Evolutionary conservation across 805 yeast genomes (phyloP), one percentile per base, ranked within the genome.

Genomic region (Starmerella lactis-condensi): DNA sequence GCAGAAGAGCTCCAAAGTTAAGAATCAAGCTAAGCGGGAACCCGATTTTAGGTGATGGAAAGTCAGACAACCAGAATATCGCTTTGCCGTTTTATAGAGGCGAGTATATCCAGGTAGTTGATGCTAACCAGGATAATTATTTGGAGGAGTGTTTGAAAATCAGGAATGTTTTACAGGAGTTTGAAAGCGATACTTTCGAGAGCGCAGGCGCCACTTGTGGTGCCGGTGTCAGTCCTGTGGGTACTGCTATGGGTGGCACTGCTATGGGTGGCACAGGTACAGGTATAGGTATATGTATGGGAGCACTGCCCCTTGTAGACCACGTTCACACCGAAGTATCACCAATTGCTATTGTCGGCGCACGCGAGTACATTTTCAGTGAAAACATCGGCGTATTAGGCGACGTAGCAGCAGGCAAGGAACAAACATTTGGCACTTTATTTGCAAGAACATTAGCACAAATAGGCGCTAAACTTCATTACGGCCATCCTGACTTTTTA

Each of bases 401-500:
- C 31, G 91, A 77, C 53, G 71, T 77, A 42, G 85, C 89, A 14
- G 91, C 91, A 10, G 85, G 85, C 29, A 77, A 77, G 48, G 91
- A 77, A 53, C 89, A 77, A 50, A 77, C 89, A 7, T 77, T 77
- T 55, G 89, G 91, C 33, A 77, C 91, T 0, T 61, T 77, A 35
- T 76, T 75, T 53, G 79, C 89, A 0, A 66, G 91, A 50, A 75
- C 89, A 1, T 59, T 76, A 50, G 83, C 85, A 3, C 73, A 72
- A 47, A 66, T 76, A 42, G 89, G 85, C 17, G 85, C 83, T 19
- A 77, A 77, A 48, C 61, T 77, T 30, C 91, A 77, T 50, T 77
- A 77, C 56, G 91, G 91, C 6, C 91, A 77, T 50, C 91, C 91
- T 21, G 91, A 77, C 54, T 74, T 77, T 54, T 57, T 77, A 45